Evolutionary conservation across 352 stramenopile genomes (phyloP), one percentile per base, ranked within the genome.

Genomic region (Phytophthora cryptogea): DNA sequence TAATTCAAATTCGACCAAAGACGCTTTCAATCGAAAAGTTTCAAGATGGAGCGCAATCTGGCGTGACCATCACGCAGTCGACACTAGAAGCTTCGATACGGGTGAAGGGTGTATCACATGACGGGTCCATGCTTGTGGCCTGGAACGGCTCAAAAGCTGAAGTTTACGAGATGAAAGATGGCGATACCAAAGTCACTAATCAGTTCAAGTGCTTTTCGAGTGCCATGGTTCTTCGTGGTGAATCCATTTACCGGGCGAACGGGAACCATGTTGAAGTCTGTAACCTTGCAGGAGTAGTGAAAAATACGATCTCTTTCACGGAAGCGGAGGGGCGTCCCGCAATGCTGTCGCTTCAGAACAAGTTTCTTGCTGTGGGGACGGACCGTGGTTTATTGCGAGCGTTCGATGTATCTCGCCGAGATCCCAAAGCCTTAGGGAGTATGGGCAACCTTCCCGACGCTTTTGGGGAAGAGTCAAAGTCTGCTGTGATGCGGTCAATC

Each of bases 281-380:
- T 54, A 98, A 97, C 56, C 69, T 94, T 30, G 69, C 83, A 30
- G 94, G 94, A 8, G 74, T 94, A 5, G 76, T 96, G 16, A 96
- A 94, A 57, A 89, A 95, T 48, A 80, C 68, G 0, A 88, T 98
- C 20, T 90, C 77, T 1, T 98, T 98, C 63, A 97, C 87, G 1
- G 92, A 97, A 41, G 80, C 73, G 0, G 94, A 98, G 45, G 94
- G 94, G 2, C 69, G 77, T 13, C 94, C 94, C 0, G 47, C 66
- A 20, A 59, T 96, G 35, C 54, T 98, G 13, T 84, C 92, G 26
- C 63, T 97, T 17, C 94, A 98, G 54, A 90, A 77, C 46, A 97
- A 95, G 45, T 97, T 92, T 51, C 73, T 98, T 31, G 89, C 88
- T 8, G 89, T 98, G 0, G 86, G 78, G 6, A 98, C 94, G 0